Evolutionary conservation across 148 eudicot genomes (phyloP), one percentile per base, ranked within the genome.

Genomic region (Vaccinium myrtillus): DNA sequence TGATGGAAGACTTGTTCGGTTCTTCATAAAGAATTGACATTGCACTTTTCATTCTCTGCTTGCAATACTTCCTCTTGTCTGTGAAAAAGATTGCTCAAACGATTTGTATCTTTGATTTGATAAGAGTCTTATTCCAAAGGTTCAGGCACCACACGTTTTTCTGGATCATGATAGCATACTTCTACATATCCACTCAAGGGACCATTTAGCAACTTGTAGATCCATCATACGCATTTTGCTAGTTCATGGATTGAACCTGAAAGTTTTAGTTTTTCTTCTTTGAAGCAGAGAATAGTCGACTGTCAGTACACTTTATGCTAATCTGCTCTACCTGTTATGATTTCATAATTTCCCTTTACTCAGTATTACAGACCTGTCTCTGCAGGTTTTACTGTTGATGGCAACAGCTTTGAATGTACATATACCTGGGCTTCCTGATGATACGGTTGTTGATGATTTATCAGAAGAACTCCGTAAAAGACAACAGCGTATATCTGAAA

Each of bases 351-450:
- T 69, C 7, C 2, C 18, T 69, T 0, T 30, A 2, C 58, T 12
- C 46, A 78, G 39, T 5, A 27, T 16, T 78, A 15, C n/a, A 46
- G 36, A 43, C 49, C 53, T 75, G 13, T 80, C 51, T 73, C 32
- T 87, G 90, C 93, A 95, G 98, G 96, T 95, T 79, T 79, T 95
- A 30, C 85, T 96, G 88, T 83, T 96, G 89, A 96, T 96, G 99
- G 98, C 97, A 75, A 94, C 97, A 85, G 99, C 99, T 69, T 87
- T 96, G 84, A 92, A 93, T 84, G 59, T 86, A 82, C 93, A 89
- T 73, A 81, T 90, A 63, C 86, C 93, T 18, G 83, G 85, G 43
- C 76, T 91, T 25, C 71, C 86, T 80, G 16, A 92, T 59, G 90
- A 56, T 51, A 76, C 51, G 73, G 91, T 87, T 65, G 87, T 85